Conservation (phyloP, 306 rosid species). For the Cicer chorassanicum region DNA sequence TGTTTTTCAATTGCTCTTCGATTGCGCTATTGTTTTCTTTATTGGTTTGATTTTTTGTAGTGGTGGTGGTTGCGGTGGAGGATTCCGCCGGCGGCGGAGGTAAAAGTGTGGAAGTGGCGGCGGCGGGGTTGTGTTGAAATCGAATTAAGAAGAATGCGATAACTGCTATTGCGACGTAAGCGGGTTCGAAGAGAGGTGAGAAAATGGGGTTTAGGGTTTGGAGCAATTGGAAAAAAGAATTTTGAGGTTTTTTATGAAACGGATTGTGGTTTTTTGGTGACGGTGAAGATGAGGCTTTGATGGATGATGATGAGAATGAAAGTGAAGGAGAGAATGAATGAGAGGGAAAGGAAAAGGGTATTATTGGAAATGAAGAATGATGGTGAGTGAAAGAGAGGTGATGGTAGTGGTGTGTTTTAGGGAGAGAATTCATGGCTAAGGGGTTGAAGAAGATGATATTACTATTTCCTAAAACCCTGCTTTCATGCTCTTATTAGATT, state of each 20-base stretch:
- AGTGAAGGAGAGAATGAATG: constrained; percentile 43
- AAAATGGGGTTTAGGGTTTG: constrained; percentile 52
- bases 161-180: constrained; percentile 59
- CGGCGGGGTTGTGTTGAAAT: constrained; percentile 43
- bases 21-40: not conserved
- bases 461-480: constrained; percentile 19
- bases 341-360: constrained; percentile 45
- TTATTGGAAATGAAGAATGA: constrained; percentile 46
- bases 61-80: not conserved
- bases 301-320: constrained; percentile 38
- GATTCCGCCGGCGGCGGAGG: constrained; percentile 57
- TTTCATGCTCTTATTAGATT: too few species aligned
- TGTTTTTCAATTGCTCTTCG: constrained; percentile 47
- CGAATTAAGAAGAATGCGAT: constrained; percentile 64
- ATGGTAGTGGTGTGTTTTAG: constrained; percentile 47
- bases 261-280: constrained; percentile 11
- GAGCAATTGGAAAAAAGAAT: constrained; percentile 39
- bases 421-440: constrained; percentile 64
- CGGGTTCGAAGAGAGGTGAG: constrained; percentile 53
- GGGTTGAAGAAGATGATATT: not conserved
- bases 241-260: constrained; percentile 39
- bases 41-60: not conserved
- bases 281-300: constrained; percentile 48
- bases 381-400: constrained; percentile 59
- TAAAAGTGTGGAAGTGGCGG: constrained; percentile 46